A percentile compares a stretch with the other conserved stretches of the same genome.
phyloP scores from a whole-genome alignment of 2,329 filamentous ascomycete genomes.

The Allantophomopsis lycopodina region DNA sequence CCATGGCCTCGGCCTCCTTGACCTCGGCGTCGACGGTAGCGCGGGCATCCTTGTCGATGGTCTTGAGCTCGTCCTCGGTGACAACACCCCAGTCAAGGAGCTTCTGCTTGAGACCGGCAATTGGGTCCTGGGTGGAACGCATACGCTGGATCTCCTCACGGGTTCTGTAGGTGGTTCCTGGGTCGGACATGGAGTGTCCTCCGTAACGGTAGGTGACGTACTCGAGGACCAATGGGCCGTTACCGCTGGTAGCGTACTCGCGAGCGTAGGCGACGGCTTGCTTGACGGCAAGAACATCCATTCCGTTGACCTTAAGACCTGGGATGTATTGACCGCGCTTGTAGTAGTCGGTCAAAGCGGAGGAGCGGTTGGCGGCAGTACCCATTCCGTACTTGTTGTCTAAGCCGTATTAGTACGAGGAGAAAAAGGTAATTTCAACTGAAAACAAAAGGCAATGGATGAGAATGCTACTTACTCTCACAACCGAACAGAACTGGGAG shows the following conservation, averaged over 20 bases:
- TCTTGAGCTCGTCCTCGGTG: conserved; percentile 90
- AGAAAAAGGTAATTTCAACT: not conserved
- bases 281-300: conserved; percentile 98
- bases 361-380: conserved; percentile 85
- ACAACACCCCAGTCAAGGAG: conserved; percentile 90
- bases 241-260: conserved; percentile 68
- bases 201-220: conserved; percentile 99
- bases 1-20: conserved; percentile 79
- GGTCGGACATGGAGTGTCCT: conserved; percentile 99
- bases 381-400: conserved; percentile 99
- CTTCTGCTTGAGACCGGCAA: conserved; percentile 96
- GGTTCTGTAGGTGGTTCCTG: conserved; percentile 96
- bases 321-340: conserved; percentile 99
- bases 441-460: not conserved
- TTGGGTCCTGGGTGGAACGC: conserved; percentile 97
- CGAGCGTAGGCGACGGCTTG: conserved; percentile 90
- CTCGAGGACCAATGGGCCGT: conserved; percentile 92
- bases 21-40: conserved; percentile 80
- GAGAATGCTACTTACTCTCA: conserved; percentile 62
- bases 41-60: conserved; percentile 87
- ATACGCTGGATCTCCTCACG: conserved; percentile 99
- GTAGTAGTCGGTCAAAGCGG: conserved; percentile 98
- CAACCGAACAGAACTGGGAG: conserved; percentile 92
- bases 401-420: conserved; percentile 24
- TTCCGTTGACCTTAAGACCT: conserved; percentile 98